Conservation (phyloP, 495 filamentous ascomycete species). For the Aspergillus cavernicola region DNA sequence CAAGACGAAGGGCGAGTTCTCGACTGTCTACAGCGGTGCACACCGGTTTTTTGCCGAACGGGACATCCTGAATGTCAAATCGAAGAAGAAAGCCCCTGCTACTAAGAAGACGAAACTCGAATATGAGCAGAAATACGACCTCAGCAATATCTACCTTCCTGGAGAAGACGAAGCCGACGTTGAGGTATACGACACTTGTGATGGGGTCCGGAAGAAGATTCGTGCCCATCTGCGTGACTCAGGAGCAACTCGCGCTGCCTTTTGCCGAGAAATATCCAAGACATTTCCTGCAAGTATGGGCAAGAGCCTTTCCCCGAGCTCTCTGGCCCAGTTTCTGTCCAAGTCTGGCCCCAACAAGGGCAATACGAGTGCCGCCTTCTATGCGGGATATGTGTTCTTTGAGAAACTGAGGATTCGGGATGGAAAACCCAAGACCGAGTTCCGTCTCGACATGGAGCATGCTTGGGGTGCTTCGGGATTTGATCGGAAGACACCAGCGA, state of each 20-base stretch:
- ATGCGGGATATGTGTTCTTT: constrained; percentile 40
- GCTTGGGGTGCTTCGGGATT: constrained; percentile 24
- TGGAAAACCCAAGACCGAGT: constrained; percentile 51
- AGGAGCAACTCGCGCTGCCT: constrained; percentile 6
- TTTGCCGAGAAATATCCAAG: constrained; percentile 12
- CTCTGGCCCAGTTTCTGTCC: constrained; percentile 6
- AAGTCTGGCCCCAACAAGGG: constrained; percentile 5
- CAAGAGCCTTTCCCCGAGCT: background rate
- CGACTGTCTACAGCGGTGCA: constrained; percentile 6
- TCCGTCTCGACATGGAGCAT: constrained; percentile 51
- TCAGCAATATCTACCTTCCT: constrained; percentile 1
- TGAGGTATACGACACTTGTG: constrained; percentile 13
- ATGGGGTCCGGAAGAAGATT: constrained; percentile 17
- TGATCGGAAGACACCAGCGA: constrained; percentile 1
- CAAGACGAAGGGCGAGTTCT: constrained; percentile 3
- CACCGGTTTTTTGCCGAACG: background rate
- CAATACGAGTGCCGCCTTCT: constrained; percentile 8
- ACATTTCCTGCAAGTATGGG: background rate
- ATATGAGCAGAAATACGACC: constrained; percentile 7
- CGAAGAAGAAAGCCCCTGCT: background rate
- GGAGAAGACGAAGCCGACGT: constrained; percentile 8
- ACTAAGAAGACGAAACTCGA: background rate
- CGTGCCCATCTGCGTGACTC: background rate
- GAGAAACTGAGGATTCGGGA: constrained; percentile 57
- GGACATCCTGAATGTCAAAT: constrained; percentile 6